Conservation (phyloP, 805 yeast genomes). For the Cyberlindnera xylosilytica region DNA sequence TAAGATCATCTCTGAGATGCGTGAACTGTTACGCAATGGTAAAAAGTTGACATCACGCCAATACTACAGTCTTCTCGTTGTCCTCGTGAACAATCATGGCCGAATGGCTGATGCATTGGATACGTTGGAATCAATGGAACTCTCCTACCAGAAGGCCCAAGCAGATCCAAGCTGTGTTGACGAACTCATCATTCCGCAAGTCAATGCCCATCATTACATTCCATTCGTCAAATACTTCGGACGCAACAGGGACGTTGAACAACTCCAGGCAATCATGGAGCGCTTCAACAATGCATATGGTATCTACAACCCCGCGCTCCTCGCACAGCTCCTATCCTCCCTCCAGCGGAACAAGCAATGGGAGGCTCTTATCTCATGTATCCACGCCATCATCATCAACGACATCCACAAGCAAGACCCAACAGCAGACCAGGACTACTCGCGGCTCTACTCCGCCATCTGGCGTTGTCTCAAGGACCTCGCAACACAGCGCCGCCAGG, state of each 20-base stretch:
- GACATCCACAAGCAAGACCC: constrained; percentile 16
- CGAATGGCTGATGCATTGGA: constrained; percentile 31
- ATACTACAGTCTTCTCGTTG: constrained; percentile 26
- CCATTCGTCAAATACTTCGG: constrained; percentile 36
- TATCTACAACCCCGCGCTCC: constrained; percentile 33
- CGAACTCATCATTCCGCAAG: constrained; percentile 31
- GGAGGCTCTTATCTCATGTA: constrained; percentile 30
- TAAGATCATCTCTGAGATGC: constrained; percentile 12
- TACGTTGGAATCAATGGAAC: constrained; percentile 33
- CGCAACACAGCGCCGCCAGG: neutral
- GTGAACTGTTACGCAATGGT: constrained; percentile 8
- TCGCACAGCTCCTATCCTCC: constrained; percentile 36
- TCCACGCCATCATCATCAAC: constrained; percentile 30
- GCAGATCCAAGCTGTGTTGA: constrained; percentile 14
- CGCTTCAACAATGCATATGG: constrained; percentile 32
- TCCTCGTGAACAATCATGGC: constrained; percentile 24
- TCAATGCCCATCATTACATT: constrained; percentile 40
- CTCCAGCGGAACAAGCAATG: constrained; percentile 30
- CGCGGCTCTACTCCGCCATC: constrained; percentile 29
- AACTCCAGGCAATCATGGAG: constrained; percentile 30
- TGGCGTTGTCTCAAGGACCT: constrained; percentile 30
- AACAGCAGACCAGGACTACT: constrained; percentile 7
- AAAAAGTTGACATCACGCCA: constrained; percentile 22
- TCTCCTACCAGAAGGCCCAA: constrained; percentile 14
- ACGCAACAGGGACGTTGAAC: constrained; percentile 22